Base-by-base conservation (phyloP, 495 filamentous ascomycete genomes). In the Filosporella fistucella region DNA sequence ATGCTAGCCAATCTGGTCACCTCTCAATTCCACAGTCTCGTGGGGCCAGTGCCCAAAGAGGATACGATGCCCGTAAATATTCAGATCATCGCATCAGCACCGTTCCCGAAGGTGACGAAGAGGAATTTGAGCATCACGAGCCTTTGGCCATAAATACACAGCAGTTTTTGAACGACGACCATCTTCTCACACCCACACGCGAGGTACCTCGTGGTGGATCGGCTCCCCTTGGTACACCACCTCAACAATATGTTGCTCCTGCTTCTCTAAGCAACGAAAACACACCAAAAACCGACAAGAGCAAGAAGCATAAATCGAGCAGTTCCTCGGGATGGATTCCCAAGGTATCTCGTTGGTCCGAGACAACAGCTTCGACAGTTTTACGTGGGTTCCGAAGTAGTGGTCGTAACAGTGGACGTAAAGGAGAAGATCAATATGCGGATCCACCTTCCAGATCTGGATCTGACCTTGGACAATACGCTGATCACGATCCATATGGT, bases 321-420 rank as follows among this genome's bases (percentile, higher is more conserved):
- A 83, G 78, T 56, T 91, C 89, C 12, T 93, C 88, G 3, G 83
- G 95, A 62, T 93, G 76, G 69, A 62, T 74, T 90, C 68, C 89
- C 20, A 95, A 91, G 66, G 87, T 96, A 49, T 97, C 94, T 11
- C 81, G 93, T 24, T 99, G 93, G 93, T 96, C 91, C 3, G 91
- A 93, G 66, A 96, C 93, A 17, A 97, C 93, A 4, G 77, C 90
- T 18, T 93, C 94, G 0, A 77, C 68, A 50, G 59, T 77, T 11
- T 63, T 68, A 38, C 63, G 64, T 39, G 68, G 69, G 10, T 79
- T 79, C 60, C 67, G 75, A 36, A 68, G 65, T 28, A 78, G 74
- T 52, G 67, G 68, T 30, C 57, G 66, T 29, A 70, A 66, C 0
- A 67, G 67, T 54, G 70, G 75, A 40, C 65, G 68, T 20, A 68